Evolutionary conservation across 2,329 filamentous ascomycete genomes (phyloP), one percentile per base, ranked within the genome.

Genomic region (Paramyrothecium sp.): DNA sequence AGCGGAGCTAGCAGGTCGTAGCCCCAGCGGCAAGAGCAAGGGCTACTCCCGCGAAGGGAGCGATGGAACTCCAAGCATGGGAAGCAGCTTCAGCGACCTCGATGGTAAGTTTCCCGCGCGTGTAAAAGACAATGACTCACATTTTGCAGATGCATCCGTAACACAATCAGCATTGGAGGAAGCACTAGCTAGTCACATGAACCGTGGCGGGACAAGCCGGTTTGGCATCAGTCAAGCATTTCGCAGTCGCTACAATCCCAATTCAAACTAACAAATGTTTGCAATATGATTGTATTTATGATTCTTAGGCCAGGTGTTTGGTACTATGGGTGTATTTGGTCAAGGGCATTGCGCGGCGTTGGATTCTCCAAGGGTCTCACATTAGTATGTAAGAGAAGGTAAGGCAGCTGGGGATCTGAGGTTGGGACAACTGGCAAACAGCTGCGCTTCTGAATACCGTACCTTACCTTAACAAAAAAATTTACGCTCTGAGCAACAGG

Each of bases 41-140:
- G 79, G 76, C 0, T 72, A 77, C 50, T 83, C 82, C 2, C 79
- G 81, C 13, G 86, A 89, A 60, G 85, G 84, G 13, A 91, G 88
- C 66, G 89, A 92, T 60, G 88, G 88, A 16, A 89, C 87, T 16
- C 89, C 88, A 1, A 92, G 89, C 65, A 92, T 92, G 86, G 89
- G 90, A 1, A 94, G 90, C 70, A 93, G 90, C 65, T 95, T 92
- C 66, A 94, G 90, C 72, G 91, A 95, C 75, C 80, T 96, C 48
- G 91, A 94, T 69, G 90, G 89, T 85, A 77, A 44, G 38, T 12
- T 16, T 7, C 38, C 7, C n/a, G 13, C 13, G 5, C 13, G 13
- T 19, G n/a, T 16, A 4, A 19, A 44, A 44, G n/a, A 44, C 13
- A 12, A 19, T 16, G 13, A 17, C 38, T 44, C 13, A 44, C 38